Base-by-base conservation (phyloP, 1,139 yeast genomes). In the Zygoascus hellenicus region DNA sequence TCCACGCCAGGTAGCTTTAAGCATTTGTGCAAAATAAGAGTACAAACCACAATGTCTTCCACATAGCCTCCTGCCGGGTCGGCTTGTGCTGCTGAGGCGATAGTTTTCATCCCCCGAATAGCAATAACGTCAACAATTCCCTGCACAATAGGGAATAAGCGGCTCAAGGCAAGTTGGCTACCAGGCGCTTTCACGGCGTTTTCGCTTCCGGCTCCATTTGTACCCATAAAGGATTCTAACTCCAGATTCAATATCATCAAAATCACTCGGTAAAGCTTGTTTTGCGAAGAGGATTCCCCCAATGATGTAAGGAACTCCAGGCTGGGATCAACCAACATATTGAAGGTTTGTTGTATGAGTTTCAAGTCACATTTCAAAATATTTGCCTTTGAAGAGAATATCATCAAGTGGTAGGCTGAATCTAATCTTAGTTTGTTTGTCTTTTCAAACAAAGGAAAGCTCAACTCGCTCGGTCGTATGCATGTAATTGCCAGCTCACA, bases 391-490 rank as follows among this genome's bases (percentile, higher is more conserved):
- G 77, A 72, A 30, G 77, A 60, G 1, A 77, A 67, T 59, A 78
- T 78, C 39, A 77, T 65, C 39, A 87, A 71, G 58, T 77, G 81
- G 59, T 88, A 88, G 1, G 87, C 77, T 49, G 86, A 65, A 56
- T 86, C 90, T 39, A 81, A 69, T 44, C 95, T 74, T 46, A 78
- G 86, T 46, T 75, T 72, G 56, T 74, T 80, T 1, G 84, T 70
- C 17, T 74, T 76, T 5, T 68, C 66, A 56, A 80, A 76, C 9
- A 74, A 48, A 1, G 74, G 71, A 1, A 76, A 67, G 3, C 78
- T 74, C 5, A 72, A 65, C 2, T 83, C 85, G 54, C 78, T 81
- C 1, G 71, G 66, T 35, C 76, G 69, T 51, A 80, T 78, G 11
- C 75, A 68, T 47, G 71, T 70, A 43, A 88, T 65, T 29, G 86